Base-by-base conservation (phyloP, 2,329 filamentous ascomycete genomes). In the Thielaviopsis euricoi region DNA sequence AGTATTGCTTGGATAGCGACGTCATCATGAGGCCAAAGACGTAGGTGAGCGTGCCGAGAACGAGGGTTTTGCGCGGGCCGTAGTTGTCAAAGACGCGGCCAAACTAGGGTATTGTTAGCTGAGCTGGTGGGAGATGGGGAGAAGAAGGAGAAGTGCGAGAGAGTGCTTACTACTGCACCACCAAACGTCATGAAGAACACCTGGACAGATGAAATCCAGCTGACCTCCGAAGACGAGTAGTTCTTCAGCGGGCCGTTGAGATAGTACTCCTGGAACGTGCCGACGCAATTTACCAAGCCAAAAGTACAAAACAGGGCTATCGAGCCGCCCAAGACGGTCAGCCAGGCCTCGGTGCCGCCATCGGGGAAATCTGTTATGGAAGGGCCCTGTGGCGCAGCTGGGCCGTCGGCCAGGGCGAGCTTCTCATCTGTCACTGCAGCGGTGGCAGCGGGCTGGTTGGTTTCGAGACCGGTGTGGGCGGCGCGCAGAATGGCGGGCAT, bases 21-120 rank as follows among this genome's bases (percentile, higher is more conserved):
- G 76, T 73, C 80, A 85, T 83, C 79, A 85, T 83, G 19, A 85
- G 67, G 23, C 80, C 78, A 52, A 85, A 78, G 61, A 85, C 73
- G 66, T 83, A 79, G 59, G 77, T 66, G 60, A 82, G 63, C 4
- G 74, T 75, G 29, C 81, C 81, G 55, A 69, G 63, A 19, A 76
- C 61, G 15, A 85, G 69, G 3, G 87, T 70, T 60, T 72, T 77
- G 46, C 74, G 74, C 0, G 84, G 81, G 1, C 85, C 85, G 62
- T 80, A 79, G 62, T 73, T 78, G 66, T 88, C 85, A 63, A 79
- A 86, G 12, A 85, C 52, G 48, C 77, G 79, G 1, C 85, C 85
- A 55, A 72, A 81, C 59, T 67, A 60, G 52, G 57, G 17, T 26
- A 6, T 13, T 29, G 23, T 56, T 56, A 57, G 19, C 21, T 15